phyloP scores from a whole-genome alignment of 176 grass and related monocot species.

The Areca catechu region DNA sequence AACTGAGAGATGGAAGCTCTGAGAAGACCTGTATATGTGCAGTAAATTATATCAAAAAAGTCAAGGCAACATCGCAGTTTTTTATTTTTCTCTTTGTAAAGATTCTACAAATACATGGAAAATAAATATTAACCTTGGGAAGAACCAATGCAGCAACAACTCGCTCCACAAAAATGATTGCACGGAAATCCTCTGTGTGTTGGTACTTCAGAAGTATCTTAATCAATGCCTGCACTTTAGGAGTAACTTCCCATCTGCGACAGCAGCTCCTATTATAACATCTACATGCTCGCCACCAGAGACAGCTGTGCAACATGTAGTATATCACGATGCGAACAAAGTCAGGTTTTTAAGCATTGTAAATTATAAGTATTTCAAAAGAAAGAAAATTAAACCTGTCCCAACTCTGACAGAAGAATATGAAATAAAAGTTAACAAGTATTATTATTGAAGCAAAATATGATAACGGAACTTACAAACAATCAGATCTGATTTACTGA shows the following conservation, averaged over 20 bases:
- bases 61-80: neutral
- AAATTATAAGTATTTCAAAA: too few relatives aligned
- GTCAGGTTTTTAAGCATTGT: constrained; percentile 4
- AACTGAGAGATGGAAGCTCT: constrained; percentile 89
- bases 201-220: constrained; percentile 98
- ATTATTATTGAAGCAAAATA: too few relatives aligned
- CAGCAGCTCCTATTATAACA: constrained; percentile 79
- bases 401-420: too few relatives aligned
- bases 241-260: constrained; percentile 96
- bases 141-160: constrained; percentile 96
- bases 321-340: constrained; percentile 5
- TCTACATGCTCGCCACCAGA: constrained; percentile 99
- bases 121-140: constrained; percentile 65
- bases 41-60: neutral
- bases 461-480: too few relatives aligned
- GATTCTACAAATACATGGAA: constrained; percentile 3
- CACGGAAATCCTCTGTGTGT: constrained; percentile 91
- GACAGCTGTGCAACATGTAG: constrained; percentile 51
- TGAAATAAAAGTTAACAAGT: too few relatives aligned
- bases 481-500: too few relatives aligned
- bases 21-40: constrained; percentile 51
- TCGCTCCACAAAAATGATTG: constrained; percentile 97
- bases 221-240: constrained; percentile 87
- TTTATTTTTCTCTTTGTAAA: neutral
- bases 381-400: too few relatives aligned